Conservation (phyloP, 2,329 filamentous ascomycete species). For the Cladosporium colombiae region DNA sequence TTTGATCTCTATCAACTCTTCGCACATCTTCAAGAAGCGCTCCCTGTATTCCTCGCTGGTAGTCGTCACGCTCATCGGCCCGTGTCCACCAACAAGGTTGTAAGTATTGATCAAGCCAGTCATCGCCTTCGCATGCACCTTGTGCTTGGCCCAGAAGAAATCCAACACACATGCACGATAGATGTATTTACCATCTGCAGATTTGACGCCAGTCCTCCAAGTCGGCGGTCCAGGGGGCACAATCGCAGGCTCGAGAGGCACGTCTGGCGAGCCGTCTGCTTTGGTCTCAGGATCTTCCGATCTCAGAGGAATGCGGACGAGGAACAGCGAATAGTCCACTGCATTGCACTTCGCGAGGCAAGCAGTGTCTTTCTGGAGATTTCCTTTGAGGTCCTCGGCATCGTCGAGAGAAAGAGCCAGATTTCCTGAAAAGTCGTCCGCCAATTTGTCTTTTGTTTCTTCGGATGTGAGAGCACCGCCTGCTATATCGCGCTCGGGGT, state of each 20-base stretch:
- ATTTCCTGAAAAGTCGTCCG: slow-evolving; percentile 68
- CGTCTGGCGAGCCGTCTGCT: slow-evolving; percentile 36
- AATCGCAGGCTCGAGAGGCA: slow-evolving; percentile 36
- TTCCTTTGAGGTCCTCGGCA: slow-evolving; percentile 57
- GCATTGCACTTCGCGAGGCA: slow-evolving; percentile 64
- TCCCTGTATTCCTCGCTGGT: slow-evolving; percentile 66
- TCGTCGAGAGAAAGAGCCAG: slow-evolving; percentile 58
- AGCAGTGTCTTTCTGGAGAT: slow-evolving; percentile 62
- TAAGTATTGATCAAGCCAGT: slow-evolving; percentile 58
- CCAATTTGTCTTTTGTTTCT: slow-evolving; percentile 64
- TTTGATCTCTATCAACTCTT: slow-evolving; percentile 44
- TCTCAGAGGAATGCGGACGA: slow-evolving; percentile 58
- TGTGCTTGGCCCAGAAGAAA: slow-evolving; percentile 79
- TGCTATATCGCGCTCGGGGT: slow-evolving; percentile 70
- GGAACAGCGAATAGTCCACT: slow-evolving; percentile 74
- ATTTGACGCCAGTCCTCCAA: slow-evolving; percentile 65
- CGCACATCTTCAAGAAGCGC: slow-evolving; percentile 56
- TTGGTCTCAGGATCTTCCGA: slow-evolving; percentile 13
- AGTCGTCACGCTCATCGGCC: slow-evolving; percentile 75
- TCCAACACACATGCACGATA: slow-evolving; percentile 70
- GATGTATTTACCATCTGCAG: slow-evolving; percentile 64
- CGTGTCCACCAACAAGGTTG: slow-evolving; percentile 63
- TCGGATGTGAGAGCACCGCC: slow-evolving; percentile 64
- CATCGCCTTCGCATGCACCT: slow-evolving; percentile 64
- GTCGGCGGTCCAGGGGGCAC: slow-evolving; percentile 34